Percentiles rank a stretch among this genome's conserved stretches.
Conservation (phyloP, 73 alveolate species). For the Stentor coeruleus region DNA sequence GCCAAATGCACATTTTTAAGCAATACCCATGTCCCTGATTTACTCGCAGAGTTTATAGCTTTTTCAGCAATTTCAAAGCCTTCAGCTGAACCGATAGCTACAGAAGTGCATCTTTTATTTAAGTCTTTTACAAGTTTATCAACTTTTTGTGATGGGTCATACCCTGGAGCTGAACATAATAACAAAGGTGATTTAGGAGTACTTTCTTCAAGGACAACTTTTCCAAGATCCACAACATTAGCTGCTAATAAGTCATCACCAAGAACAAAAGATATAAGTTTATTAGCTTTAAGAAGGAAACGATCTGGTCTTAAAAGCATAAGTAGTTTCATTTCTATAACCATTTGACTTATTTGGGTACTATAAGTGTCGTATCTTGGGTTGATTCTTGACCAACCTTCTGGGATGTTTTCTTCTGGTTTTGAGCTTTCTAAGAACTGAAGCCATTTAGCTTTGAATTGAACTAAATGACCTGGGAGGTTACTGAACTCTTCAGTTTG, state of each 20-base stretch:
- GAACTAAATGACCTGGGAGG: slow-evolving; percentile 57
- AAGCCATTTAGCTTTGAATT: slow-evolving; percentile 74
- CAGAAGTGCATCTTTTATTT: slow-evolving; percentile 83
- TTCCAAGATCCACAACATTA: slow-evolving; percentile 74
- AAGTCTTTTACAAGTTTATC: slow-evolving; percentile 81
- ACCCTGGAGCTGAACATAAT: slow-evolving; percentile 97
- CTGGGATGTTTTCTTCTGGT: slow-evolving; percentile 90
- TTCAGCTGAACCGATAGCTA: slow-evolving; percentile 98
- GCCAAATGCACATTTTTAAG: slow-evolving; percentile 99
- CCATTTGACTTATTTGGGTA: slow-evolving; percentile 35
- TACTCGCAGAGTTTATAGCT: slow-evolving; percentile 85
- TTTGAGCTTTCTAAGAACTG: slow-evolving; percentile 65
- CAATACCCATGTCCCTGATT: slow-evolving; percentile 97
- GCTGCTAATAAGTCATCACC: slow-evolving; percentile 73
- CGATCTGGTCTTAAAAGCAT: slow-evolving; percentile 90
- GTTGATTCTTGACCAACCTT: slow-evolving; percentile 41
- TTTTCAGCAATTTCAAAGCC: slow-evolving; percentile 94
- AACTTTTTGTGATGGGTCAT: slow-evolving; percentile 91
- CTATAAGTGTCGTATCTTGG: slow-evolving; percentile 39
- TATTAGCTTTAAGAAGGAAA: slow-evolving; percentile 67
- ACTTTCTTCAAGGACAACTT: slow-evolving; percentile 83
- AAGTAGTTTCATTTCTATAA: slow-evolving; percentile 58
- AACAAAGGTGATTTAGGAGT: slow-evolving; percentile 77
- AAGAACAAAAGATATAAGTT: slow-evolving; percentile 64
- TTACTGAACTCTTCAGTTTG: slow-evolving; percentile 57